These are phyloP conservation scores for Entomortierella lignicola DNA, from an alignment of 192 early-diverging fungal genomes.

Conservation along the genomic window DNA sequence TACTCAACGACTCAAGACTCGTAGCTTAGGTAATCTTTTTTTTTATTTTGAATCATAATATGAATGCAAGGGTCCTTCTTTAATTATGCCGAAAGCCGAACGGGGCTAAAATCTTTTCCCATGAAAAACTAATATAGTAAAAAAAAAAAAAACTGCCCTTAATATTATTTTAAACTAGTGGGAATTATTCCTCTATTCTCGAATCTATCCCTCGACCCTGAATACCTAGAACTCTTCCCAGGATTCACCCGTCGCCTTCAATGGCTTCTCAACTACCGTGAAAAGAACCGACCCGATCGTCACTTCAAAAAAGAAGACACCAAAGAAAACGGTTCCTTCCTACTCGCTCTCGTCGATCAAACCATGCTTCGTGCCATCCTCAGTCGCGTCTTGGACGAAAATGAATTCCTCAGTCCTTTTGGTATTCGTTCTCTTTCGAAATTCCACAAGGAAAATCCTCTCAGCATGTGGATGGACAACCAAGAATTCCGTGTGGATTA, in stretches of 20 bases:
- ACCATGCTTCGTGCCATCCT: constrained; percentile 56
- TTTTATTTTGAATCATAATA: no score
- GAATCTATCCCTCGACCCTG: constrained; percentile 56
- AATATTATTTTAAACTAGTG: constrained; percentile 16
- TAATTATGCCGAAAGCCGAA: neutral
- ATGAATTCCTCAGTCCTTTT: constrained; percentile 61
- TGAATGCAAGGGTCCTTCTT: no score
- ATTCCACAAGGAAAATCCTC: constrained; percentile 57
- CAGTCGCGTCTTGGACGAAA: constrained; percentile 58
- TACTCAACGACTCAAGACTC: constrained; percentile 60
- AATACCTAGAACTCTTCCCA: constrained; percentile 47
- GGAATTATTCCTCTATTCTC: constrained; percentile 64
- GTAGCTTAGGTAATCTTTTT: constrained; percentile 56
- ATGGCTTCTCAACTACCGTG: constrained; percentile 43
- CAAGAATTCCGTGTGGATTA: constrained; percentile 62
- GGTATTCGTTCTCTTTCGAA: constrained; percentile 63
- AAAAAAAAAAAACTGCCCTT: neutral
- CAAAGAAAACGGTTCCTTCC: constrained; percentile 34
- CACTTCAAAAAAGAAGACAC: constrained; percentile 44
- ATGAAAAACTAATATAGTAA: neutral
- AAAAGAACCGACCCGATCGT: constrained; percentile 19
- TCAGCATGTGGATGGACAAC: constrained; percentile 55
- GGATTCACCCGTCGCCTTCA: constrained; percentile 33
- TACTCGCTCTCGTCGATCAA: constrained; percentile 57
- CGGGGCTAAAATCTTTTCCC: neutral